phyloP scores from a whole-genome alignment of 768 basidiomycete genomes.

The Rhizopogon sp. region DNA sequence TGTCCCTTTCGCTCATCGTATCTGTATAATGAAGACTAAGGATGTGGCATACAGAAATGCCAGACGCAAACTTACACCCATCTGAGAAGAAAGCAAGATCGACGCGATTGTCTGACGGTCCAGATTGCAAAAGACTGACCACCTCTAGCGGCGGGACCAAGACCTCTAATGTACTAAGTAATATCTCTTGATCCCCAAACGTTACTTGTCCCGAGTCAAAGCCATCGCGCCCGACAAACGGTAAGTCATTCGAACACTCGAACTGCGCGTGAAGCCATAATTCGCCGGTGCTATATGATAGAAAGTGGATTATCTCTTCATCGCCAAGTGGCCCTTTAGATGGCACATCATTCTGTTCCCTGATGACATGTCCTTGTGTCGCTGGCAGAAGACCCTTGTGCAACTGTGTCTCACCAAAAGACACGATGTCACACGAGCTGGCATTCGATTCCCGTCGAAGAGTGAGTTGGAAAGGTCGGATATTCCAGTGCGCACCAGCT shows the following conservation, averaged over 20 bases:
- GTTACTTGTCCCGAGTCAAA: slow-evolving; percentile 3
- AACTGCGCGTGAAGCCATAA: slow-evolving; percentile 10
- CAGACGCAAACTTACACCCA: slow-evolving; percentile 50
- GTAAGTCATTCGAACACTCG: slow-evolving; percentile 21
- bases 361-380: neutral
- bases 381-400: neutral
- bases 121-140: slow-evolving; percentile 54
- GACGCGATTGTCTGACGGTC: slow-evolving; percentile 59
- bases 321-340: neutral
- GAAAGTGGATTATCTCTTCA: neutral
- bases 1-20: slow-evolving; percentile 45
- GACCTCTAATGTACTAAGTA: slow-evolving; percentile 1
- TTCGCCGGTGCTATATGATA: neutral
- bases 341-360: neutral
- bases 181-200: neutral
- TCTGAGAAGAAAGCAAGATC: slow-evolving; percentile 76
- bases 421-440: neutral
- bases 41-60: neutral
- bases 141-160: slow-evolving; percentile 46
- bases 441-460: neutral
- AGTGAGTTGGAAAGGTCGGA: neutral
- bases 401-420: neutral
- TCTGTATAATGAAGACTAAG: slow-evolving; percentile 35
- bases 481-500: neutral
- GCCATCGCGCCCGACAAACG: neutral